Base-by-base conservation (phyloP, 208 protist species). In the Herpetomonas tarakana region DNA sequence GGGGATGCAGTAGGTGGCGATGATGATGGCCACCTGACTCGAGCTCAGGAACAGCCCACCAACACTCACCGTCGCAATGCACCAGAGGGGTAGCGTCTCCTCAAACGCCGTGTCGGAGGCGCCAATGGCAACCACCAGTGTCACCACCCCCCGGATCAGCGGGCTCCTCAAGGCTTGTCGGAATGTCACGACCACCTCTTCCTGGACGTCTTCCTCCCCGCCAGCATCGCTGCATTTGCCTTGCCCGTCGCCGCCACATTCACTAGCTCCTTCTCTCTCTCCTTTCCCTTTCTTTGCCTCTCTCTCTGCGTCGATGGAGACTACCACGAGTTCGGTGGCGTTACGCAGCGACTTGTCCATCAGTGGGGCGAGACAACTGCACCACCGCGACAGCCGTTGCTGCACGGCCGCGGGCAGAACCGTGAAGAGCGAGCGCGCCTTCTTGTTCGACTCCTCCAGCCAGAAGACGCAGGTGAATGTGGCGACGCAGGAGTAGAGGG, bases 11-110 rank as follows among this genome's bases (percentile, higher is more conserved):
- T 71, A 54, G 27, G 59, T 54, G 18, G 79, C 25, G 46, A 81
- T 74, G 29, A 90, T 35, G 24, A 69, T 62, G 26, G 76, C 78
- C 16, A 86, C 65, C 7, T 57, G 47, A 51, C 60, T 52, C 16
- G 71, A 72, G 4, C 50, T 72, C 30, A 90, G 44, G 14, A 50
- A 61, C 24, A 86, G 66, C 7, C 78, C 83, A 6, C 78, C 78
- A 18, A 62, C 67, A 14, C 24, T 30, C 18, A 52, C 18, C 0
- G 62, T 51, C 7, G 78, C 83, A 41, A 83, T 81, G 16, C 59
- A 63, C 83, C 83, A 90, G 31, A 90, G 63, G n/a, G 83, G 83
- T 18, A 90, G 25, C 38, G 79, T 59, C 52, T 86, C 76, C n/a
- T 41, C 61, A 41, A 67, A 83, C n/a, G 65, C 54, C 68, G 85